Evolutionary conservation across 768 basidiomycete species (phyloP), one percentile per base, ranked within the genome.

Genomic region (Rhizopogon vesiculosus): DNA sequence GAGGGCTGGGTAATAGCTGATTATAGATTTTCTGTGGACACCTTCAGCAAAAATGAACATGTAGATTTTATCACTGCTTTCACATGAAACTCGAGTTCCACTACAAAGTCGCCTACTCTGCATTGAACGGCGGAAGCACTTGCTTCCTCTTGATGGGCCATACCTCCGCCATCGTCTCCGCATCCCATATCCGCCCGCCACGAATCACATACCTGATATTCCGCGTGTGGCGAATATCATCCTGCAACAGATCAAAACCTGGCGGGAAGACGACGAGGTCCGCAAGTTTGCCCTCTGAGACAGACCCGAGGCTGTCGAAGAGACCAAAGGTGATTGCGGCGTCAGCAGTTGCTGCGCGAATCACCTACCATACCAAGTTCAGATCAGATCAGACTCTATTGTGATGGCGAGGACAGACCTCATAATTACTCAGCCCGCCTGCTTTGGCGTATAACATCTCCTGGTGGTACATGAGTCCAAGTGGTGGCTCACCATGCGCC

Each of bases 401-500:
- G 15, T 29, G 16, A 15, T 19, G 18, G 3, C 8, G 13, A 3
- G 42, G 19, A 43, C 63, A 7, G 33, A 85, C 87, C 77, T 89
- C 84, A 61, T 87, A 90, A 62, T 85, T 86, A 28, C 71, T 82
- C 59, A 89, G 67, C 3, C 88, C 88, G 19, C 88, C 88, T 13
- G 74, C 71, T 45, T 74, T 72, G 25, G 85, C 74, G 65, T 87
- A 87, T 51, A 72, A 76, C 82, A 89, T 86, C 62, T 90, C 88
- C 18, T 82, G 80, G 56, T 90, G 88, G 60, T 89, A 91, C 71
- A 86, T 87, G n/a, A 85, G 63, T 0, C 88, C 88, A 10, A 87
- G 66, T 0, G 88, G 87, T 2, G 81, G 78, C 65, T 89, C 84
- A 16, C 88, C 88, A 62, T 90, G 88, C 0, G 87, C 87, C 22